Base-by-base conservation (phyloP, 1,284 basidiomycete species). In the Erythrobasidium hasegawianum region DNA sequence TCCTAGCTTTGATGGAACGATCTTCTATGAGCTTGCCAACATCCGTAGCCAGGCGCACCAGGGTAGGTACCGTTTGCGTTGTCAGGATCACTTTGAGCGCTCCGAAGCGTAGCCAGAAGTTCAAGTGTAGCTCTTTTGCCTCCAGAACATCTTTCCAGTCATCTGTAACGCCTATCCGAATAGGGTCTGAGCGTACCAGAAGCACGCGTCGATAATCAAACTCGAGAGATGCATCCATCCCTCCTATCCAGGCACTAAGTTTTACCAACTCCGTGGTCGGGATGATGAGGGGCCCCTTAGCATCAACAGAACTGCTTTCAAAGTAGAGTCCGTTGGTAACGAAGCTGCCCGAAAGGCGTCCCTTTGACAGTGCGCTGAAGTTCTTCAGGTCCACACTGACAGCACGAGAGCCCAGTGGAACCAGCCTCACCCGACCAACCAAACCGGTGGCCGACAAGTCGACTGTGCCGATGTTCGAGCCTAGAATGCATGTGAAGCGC, bases 141-240 rank as follows among this genome's bases (percentile, higher is more conserved):
- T 40, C 41, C 2, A 49, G 43, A 13, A 61, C 43, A 13, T 26
- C 38, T 2, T 65, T 66, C 71, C 71, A 72, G 29, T 72, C 69
- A 38, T 72, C 71, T 14, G 14, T 59, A 22, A 70, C 68, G 11
- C 40, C 45, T 24, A 72, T 24, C 16, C 39, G 49, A 29, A 72
- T 65, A 11, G 71, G 71, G 40, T 72, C 71, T 18, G 59, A 56
- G 11, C 64, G 24, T 22, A 71, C 16, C 1, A 71, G 47, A 11
- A 72, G 60, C 18, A 70, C 58, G 50, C 59, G 66, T 24, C 67
- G 69, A 54, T 65, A 67, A 38, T 70, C 69, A 50, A 64, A 69
- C 27, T 71, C 68, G 33, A 72, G 10, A 5, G 39, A 14, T 1
- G 54, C 70, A 3, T 56, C 47, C 16, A 68, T 50, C 40, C 59